Evolutionary conservation across 2,329 filamentous ascomycete genomes (phyloP), one percentile per base, ranked within the genome.

Genomic region (Penicillium sclerotiorum): DNA sequence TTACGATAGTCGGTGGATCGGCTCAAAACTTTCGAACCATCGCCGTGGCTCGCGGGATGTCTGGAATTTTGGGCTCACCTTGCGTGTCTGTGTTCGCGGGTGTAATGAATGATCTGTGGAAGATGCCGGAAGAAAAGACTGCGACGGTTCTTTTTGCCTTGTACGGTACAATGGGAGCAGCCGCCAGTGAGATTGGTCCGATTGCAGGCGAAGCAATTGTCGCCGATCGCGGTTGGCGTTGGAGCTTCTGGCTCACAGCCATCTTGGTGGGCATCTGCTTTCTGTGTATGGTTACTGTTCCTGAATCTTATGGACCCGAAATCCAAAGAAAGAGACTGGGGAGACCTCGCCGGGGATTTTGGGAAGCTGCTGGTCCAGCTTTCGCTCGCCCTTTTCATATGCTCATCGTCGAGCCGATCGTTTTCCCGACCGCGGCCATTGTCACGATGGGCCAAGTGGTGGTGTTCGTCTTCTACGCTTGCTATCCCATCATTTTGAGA

Each of bases 161-260:
- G 5, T 47, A 45, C n/a, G 49, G 45, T 15, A 22, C 45, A 32
- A 21, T 25, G 11, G 45, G 38, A 5, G 23, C 15, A 3, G 17
- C 23, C n/a, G 38, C 38, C 2, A 27, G 23, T 20, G 38, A 41
- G 35, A 33, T 52, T 18, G 49, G 49, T 1, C 49, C 49, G 2
- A 33, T 45, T 11, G 22, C 37, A 1, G 49, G 49, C n/a, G 45
- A 52, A 33, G 20, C 49, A 5, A 52, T 52, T 23, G 45, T 48
- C 8, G 20, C 33, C 3, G 33, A 38, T n/a, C 28, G 18, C 27
- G 40, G 20, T 21, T 52, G 49, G 49, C 49, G 49, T 11, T 48
- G 45, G 45, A 41, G 38, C 13, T 52, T 52, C 35, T 52, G 49
- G 49, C 49, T 52, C 12, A 52, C 49, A 23, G 49, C 49, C 3